Evolutionary conservation across 306 rosid species (phyloP).

Genomic region (Prunus armeniaca): DNA sequence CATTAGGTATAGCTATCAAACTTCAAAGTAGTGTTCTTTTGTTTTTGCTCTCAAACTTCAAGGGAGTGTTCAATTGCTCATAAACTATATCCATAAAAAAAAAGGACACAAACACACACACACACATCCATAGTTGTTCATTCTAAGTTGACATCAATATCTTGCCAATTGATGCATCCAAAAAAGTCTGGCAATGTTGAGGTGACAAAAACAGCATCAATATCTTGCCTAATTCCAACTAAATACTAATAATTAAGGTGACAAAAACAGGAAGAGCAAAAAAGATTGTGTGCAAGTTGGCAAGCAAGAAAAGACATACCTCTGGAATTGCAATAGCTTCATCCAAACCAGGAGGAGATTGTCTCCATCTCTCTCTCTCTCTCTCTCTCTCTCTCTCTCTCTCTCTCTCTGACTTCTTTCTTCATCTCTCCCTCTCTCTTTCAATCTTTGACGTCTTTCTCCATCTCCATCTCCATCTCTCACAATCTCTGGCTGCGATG

Average conservation of each 20-base stretch:
- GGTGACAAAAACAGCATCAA: no score
- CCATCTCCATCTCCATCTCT: no score
- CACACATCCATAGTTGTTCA: background rate
- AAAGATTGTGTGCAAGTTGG: background rate
- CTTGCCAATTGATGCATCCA: conserved; percentile 93
- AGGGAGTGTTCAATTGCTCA: background rate
- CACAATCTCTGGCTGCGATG: no score
- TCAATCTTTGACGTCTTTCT: no score
- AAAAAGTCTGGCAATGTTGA: conserved; percentile 82
- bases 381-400: no score
- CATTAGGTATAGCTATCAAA: background rate
- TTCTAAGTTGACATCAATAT: conserved; percentile 27
- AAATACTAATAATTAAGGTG: background rate
- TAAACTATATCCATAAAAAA: background rate
- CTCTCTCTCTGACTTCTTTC: no score
- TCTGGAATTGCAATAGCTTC: conserved; percentile 97
- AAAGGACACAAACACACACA: conserved; percentile 9
- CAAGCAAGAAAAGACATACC: conserved; percentile 37
- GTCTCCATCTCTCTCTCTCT: no score
- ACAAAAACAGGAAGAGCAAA: conserved; percentile 10
- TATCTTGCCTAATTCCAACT: background rate
- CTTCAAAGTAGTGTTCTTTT: background rate
- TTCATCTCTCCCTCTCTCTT: no score
- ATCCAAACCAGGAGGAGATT: conserved; percentile 84
- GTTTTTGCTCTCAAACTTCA: no score